Percentiles rank a stretch among this genome's conserved stretches.
Evolutionary conservation across 163 green algal species (phyloP).

Genomic region (Coccomyxa subellipsoidea): DNA sequence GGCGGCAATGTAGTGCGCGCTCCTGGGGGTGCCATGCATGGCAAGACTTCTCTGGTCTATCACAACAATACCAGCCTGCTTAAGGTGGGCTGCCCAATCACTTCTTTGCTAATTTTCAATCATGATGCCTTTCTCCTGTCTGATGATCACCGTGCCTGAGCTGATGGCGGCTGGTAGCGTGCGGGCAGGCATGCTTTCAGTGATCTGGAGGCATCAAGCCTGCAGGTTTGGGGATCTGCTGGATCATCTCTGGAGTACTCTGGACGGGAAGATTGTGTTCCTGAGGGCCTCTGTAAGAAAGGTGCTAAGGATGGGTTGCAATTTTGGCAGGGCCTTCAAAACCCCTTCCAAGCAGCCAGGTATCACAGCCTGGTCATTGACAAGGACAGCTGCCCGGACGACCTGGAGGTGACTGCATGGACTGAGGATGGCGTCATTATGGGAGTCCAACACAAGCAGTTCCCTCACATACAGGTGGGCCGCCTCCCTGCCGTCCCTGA

Average conservation of each 20-base stretch:
- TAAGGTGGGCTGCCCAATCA: not conserved
- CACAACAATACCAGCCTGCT: slow-evolving; percentile 82
- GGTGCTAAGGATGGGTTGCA: too few relatives aligned
- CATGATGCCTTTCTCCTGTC: too few relatives aligned
- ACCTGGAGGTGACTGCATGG: slow-evolving; percentile 95
- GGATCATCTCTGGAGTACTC: too few relatives aligned
- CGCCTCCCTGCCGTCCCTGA: not conserved
- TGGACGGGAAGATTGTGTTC: too few relatives aligned
- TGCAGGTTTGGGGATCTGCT: too few relatives aligned
- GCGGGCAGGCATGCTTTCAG: too few relatives aligned
- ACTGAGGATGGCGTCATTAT: slow-evolving; percentile 98
- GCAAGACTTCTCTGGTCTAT: slow-evolving; percentile 89
- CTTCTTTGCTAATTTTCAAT: too few relatives aligned
- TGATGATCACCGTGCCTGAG: too few relatives aligned
- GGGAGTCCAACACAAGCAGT: slow-evolving; percentile 85
- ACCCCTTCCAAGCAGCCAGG: slow-evolving; percentile 88
- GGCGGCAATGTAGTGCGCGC: slow-evolving; percentile 83
- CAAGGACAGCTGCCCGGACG: slow-evolving; percentile 79
- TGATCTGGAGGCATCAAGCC: too few relatives aligned
- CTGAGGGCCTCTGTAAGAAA: too few relatives aligned
- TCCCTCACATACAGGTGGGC: slow-evolving; percentile 72
- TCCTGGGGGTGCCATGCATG: slow-evolving; percentile 94
- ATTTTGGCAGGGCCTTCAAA: slow-evolving; percentile 52
- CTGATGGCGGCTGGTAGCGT: too few relatives aligned
- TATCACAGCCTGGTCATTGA: slow-evolving; percentile 94